Conservation (phyloP, 164 flowering plant species). For the Warburgia ugandensis region DNA sequence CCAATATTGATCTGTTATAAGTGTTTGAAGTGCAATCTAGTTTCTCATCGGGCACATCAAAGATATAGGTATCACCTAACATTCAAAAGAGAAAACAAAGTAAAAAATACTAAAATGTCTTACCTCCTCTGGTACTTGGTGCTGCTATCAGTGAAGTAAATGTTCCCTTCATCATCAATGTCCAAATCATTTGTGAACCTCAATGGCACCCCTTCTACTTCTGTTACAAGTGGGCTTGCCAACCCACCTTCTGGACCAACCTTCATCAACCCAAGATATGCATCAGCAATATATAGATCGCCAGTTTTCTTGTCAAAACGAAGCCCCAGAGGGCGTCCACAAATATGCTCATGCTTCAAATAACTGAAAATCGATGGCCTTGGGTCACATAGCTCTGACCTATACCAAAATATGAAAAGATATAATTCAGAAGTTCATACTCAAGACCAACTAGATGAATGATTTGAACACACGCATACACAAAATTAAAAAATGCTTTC, state of each 20-base stretch:
- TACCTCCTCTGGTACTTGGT: conserved; percentile 70
- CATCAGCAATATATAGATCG: conserved; percentile 88
- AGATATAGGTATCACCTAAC: too few species aligned
- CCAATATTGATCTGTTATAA: too few species aligned
- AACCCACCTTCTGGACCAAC: too few species aligned
- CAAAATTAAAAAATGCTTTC: conserved; percentile 9
- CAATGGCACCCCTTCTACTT: conserved; percentile 81
- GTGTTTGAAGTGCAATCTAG: too few species aligned
- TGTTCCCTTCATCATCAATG: conserved; percentile 74
- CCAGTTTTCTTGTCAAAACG: conserved; percentile 82
- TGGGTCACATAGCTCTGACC: conserved; percentile 48
- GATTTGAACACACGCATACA: too few species aligned
- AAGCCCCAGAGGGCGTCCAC: conserved; percentile 90
- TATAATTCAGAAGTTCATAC: background rate
- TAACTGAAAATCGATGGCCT: conserved; percentile 55
- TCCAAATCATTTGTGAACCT: conserved; percentile 84
- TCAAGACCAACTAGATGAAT: background rate
- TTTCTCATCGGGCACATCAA: too few species aligned
- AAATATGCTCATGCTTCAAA: conserved; percentile 76
- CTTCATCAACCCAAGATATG: conserved; percentile 80
- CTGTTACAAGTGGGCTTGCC: conserved; percentile 54
- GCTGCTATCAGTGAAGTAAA: conserved; percentile 94
- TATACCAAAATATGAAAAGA: background rate
- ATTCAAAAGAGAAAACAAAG: too few species aligned
- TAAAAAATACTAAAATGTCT: too few species aligned